Conservation (phyloP, 208 protist genomes). For the Trypanosoma platydactyli region DNA sequence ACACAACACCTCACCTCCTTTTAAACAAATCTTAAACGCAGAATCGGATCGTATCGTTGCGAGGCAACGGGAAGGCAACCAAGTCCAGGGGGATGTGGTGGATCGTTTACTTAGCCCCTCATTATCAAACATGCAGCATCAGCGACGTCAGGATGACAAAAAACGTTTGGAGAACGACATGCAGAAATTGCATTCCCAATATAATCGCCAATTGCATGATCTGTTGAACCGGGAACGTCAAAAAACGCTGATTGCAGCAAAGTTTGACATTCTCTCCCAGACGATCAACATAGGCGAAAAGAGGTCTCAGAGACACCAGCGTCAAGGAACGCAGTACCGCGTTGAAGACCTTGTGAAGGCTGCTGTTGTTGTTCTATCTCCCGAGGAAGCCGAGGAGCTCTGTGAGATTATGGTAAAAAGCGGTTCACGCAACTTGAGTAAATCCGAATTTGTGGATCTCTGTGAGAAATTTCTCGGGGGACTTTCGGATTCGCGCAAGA, state of each 20-base stretch:
- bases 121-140: conserved; percentile 16
- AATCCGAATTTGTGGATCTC: conserved; percentile 48
- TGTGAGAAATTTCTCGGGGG: conserved; percentile 19
- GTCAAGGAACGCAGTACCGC: conserved; percentile 19
- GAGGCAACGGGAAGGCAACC: conserved; percentile 36
- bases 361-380: conserved; percentile 52
- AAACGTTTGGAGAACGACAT: conserved; percentile 29
- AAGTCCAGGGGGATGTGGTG: conserved; percentile 32
- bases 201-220: conserved; percentile 29
- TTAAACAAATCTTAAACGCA: conserved; percentile 45
- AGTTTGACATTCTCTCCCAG: conserved; percentile 50
- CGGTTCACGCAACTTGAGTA: conserved; percentile 31
- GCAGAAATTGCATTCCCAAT: conserved; percentile 3
- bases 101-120: conserved; percentile 14
- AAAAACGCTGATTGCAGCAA: conserved; percentile 47
- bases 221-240: conserved; percentile 44
- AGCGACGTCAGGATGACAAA: conserved; percentile 31
- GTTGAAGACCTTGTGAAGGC: conserved; percentile 54
- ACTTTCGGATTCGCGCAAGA: conserved; percentile 24
- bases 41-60: conserved; percentile 61
- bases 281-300: conserved; percentile 13
- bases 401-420: conserved; percentile 45
- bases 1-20: not conserved
- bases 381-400: conserved; percentile 65
- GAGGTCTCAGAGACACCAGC: conserved; percentile 23